phyloP scores from a whole-genome alignment of 2,329 filamentous ascomycete genomes.

The Trichoderma afroharzianum region DNA sequence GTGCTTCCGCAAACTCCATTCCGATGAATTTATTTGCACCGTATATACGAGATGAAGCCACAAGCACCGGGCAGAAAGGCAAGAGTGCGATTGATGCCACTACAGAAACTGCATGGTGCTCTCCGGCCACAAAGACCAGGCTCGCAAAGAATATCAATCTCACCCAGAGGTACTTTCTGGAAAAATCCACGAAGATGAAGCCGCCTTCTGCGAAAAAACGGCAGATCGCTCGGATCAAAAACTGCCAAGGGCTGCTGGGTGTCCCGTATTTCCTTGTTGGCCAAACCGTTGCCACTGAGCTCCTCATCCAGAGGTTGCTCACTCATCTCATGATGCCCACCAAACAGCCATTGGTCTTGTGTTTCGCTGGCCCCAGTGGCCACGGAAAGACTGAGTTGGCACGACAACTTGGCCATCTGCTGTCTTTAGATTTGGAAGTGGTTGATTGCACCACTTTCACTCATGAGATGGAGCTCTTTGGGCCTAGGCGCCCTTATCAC shows the following conservation, averaged over 20 bases:
- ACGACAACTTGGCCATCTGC: conserved; percentile 36
- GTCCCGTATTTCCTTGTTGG: conserved; percentile 35
- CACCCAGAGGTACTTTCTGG: conserved; percentile 32
- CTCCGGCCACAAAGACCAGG: conserved; percentile 19
- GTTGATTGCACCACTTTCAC: conserved; percentile 41
- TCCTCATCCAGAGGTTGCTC: conserved; percentile 23
- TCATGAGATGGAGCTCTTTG: conserved; percentile 40
- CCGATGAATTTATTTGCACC: background rate
- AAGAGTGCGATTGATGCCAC: background rate
- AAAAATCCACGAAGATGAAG: conserved; percentile 24
- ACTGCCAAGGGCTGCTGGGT: conserved; percentile 29
- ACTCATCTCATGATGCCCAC: conserved; percentile 5
- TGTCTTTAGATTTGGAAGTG: conserved; percentile 34
- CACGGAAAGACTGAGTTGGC: conserved; percentile 50
- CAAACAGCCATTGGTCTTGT: conserved; percentile 12
- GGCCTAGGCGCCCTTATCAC: conserved; percentile 34
- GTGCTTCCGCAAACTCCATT: background rate
- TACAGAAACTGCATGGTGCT: conserved; percentile 24
- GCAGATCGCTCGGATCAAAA: conserved; percentile 26
- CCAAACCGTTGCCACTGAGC: conserved; percentile 29
- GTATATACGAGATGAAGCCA: background rate
- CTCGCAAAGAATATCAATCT: conserved; percentile 29
- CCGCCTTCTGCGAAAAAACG: conserved; percentile 24
- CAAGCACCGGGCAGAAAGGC: background rate
- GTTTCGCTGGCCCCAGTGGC: conserved; percentile 44